phyloP scores from a whole-genome alignment of 176 grass and related monocot genomes.

The Typha latifolia region DNA sequence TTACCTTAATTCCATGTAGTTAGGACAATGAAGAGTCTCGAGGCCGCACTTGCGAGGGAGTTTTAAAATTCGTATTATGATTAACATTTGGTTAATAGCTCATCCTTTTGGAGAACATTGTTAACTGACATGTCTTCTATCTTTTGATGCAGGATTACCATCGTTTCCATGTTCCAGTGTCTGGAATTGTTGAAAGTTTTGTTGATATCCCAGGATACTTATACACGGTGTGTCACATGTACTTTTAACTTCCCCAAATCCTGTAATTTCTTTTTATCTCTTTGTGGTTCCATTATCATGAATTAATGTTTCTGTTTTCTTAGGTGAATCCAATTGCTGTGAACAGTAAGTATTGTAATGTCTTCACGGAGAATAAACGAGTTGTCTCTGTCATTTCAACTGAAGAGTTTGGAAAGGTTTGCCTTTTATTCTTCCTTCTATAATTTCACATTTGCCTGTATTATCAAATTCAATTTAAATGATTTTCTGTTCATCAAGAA shows the following conservation, averaged over 20 bases:
- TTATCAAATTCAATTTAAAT: not conserved
- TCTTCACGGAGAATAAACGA: conserved; percentile 97
- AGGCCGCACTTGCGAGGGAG: too few species aligned
- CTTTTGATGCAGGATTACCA: conserved; percentile 73
- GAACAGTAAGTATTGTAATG: conserved; percentile 97
- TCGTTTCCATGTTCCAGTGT: conserved; percentile 95
- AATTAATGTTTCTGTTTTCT: conserved; percentile 15
- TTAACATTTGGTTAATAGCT: not conserved
- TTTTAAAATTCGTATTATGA: not conserved
- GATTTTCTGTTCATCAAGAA: not conserved
- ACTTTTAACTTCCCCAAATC: not conserved
- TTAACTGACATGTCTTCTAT: not conserved
- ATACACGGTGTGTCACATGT: conserved; percentile 57
- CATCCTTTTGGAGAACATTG: not conserved
- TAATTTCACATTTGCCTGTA: not conserved
- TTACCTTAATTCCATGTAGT: too few species aligned
- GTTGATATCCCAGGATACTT: conserved; percentile 83
- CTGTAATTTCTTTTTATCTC: conserved; percentile 1
- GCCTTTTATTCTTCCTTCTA: not conserved
- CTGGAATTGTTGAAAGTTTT: conserved; percentile 85
- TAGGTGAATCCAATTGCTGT: conserved; percentile 99
- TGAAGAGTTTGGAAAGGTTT: conserved; percentile 86
- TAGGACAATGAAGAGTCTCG: too few species aligned
- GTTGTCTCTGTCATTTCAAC: conserved; percentile 78
- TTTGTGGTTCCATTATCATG: not conserved